Percentiles rank a stretch among this genome's conserved stretches.
Evolutionary conservation across 768 basidiomycete species (phyloP).

Genomic region (Boletus rubroflammeus): DNA sequence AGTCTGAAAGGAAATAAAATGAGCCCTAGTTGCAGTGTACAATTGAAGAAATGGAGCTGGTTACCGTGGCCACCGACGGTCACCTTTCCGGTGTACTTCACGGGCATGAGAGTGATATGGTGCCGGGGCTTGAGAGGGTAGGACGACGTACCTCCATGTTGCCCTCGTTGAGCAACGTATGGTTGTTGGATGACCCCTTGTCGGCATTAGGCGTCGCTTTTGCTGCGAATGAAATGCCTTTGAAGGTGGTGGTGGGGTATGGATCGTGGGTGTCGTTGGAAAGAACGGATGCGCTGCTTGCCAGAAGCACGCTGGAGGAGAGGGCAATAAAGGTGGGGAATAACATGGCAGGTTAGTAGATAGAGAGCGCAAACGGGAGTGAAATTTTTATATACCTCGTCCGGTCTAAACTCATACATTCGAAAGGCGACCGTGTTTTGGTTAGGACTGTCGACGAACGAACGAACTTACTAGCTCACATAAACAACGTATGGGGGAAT

Average conservation of each 20-base stretch:
- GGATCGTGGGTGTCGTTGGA: not conserved
- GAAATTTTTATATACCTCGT: not conserved
- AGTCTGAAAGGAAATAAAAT: constrained; percentile 16
- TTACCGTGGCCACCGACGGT: constrained; percentile 31
- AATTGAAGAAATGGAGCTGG: not conserved
- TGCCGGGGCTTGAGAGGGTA: not conserved
- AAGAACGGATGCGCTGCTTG: constrained; percentile 27
- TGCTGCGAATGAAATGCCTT: constrained; percentile 22
- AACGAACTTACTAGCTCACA: not conserved
- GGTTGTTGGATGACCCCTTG: constrained; percentile 22
- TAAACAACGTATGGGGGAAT: too few relatives aligned
- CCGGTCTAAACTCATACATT: not conserved
- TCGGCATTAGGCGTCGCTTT: constrained; percentile 11
- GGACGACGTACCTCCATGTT: constrained; percentile 27
- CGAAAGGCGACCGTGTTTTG: constrained; percentile 14
- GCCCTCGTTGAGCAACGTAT: constrained; percentile 21
- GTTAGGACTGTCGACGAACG: not conserved
- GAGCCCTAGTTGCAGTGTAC: not conserved
- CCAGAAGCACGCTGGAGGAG: constrained; percentile 29
- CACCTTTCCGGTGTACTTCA: constrained; percentile 29
- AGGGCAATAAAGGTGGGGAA: constrained; percentile 5
- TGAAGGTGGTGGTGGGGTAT: constrained; percentile 6
- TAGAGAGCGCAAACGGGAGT: too few relatives aligned
- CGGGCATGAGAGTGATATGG: not conserved
- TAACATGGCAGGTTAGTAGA: constrained; percentile 13